These are phyloP conservation scores for Yamadazyma triangularis DNA, from an alignment of 1,139 yeast species.

Conservation along the genomic window DNA sequence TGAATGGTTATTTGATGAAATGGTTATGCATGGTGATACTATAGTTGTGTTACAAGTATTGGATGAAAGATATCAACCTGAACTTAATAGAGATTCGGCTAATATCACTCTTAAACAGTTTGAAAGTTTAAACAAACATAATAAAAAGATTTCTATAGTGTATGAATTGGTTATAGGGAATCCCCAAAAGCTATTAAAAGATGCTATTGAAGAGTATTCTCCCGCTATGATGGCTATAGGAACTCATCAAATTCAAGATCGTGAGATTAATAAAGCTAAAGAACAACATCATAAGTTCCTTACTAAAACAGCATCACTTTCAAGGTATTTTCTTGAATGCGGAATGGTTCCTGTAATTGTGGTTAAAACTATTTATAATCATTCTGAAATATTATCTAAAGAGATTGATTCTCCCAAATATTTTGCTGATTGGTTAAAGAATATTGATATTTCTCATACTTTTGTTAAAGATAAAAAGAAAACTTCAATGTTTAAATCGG, in stretches of 20 bases:
- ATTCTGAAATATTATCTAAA: constrained; percentile 20
- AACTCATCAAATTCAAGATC: constrained; percentile 36
- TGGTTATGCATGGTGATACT: constrained; percentile 62
- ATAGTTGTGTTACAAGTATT: constrained; percentile 57
- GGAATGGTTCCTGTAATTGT: constrained; percentile 67
- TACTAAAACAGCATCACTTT: constrained; percentile 43
- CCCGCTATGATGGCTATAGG: constrained; percentile 69
- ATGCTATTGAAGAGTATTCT: constrained; percentile 55
- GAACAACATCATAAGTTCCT: constrained; percentile 31
- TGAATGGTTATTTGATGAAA: constrained; percentile 63
- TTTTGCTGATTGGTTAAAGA: constrained; percentile 26
- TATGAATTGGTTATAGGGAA: constrained; percentile 62
- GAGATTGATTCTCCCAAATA: constrained; percentile 28
- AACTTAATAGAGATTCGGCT: constrained; percentile 28
- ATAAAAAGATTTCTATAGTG: constrained; percentile 49
- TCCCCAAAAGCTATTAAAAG: constrained; percentile 50
- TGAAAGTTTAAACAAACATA: constrained; percentile 42
- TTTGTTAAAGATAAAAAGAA: constrained; percentile 14
- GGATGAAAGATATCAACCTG: constrained; percentile 33
- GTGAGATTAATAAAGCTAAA: constrained; percentile 2
- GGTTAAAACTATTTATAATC: constrained; percentile 53
- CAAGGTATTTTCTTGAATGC: constrained; percentile 62
- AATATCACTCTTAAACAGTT: constrained; percentile 36
- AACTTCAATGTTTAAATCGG: constrained; percentile 5
- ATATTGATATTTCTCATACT: constrained; percentile 18